Conservation (phyloP, 129 eudicot species). For the Tagetes patula region DNA sequence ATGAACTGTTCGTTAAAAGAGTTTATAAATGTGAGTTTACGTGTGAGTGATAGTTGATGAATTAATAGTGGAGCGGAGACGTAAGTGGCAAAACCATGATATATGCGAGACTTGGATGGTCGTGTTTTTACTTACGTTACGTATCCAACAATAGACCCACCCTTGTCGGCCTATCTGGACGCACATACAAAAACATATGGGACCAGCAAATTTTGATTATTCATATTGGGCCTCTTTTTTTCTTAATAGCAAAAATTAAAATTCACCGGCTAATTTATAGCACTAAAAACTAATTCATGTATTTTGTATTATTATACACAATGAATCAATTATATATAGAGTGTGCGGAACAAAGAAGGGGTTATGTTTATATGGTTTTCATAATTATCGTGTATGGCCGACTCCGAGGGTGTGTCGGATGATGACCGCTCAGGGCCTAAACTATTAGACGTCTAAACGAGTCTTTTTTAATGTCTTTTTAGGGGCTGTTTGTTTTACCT, state of each 20-base stretch:
- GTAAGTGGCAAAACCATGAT: neutral
- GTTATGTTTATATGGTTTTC: no score
- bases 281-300: neutral
- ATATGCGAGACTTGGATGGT: neutral
- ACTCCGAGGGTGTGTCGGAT: no score
- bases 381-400: no score
- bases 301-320: neutral
- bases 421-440: no score
- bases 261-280: neutral
- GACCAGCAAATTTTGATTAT: conserved; percentile 6
- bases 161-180: conserved; percentile 22
- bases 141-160: conserved; percentile 20
- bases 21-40: no score
- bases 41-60: neutral
- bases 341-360: no score
- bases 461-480: no score
- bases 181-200: conserved; percentile 14
- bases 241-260: neutral
- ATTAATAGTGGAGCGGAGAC: neutral
- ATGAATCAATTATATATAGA: no score
- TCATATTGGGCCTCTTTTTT: neutral
- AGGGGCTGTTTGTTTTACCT: no score
- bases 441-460: no score
- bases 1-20: no score
- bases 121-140: conserved; percentile 13